Evolutionary conservation across 139 green algal genomes (phyloP), one percentile per base, ranked within the genome.

Genomic region (Coelastrella sp.): DNA sequence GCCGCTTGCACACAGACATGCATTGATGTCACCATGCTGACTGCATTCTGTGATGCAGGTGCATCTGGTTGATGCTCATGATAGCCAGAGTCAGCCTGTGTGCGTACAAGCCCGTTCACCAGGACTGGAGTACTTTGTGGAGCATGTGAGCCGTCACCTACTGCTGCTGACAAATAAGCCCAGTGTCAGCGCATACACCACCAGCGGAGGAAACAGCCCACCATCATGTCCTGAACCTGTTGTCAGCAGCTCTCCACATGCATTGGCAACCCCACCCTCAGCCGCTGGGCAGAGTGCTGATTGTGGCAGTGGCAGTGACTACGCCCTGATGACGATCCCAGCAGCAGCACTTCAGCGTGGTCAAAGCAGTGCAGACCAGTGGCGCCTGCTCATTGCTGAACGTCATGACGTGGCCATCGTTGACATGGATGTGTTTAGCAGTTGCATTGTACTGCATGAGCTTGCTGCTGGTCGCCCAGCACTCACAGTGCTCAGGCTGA

Each of bases 51-150:
- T 80, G 68, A 4, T 63, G 60, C 91, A 96, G 94, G 95, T 97
- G 25, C 92, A 95, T 78, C 11, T 96, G 19, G 82, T 97, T 27
- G 82, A 91, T 25, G 90, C 91, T 0, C 19, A 61, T 35, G 8
- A 76, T 72, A n/a, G 15, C 82, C 80, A 27, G 73, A 74, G 85
- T 0, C 6, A 76, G 91, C 87, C 78, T 25, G 57, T 81, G 4
- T 87, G 78, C 59, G 90, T 98, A 0, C 92, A 96, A 58, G 76
- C 65, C 0, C 91, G 94, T 6, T 12, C 1, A 10, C 82, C 84
- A 5, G 95, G 95, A 0, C 66, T 96, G 27, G 95, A 98, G 74
- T 98, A 98, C 87, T 98, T 97, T 88, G 89, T 98, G n/a, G 94
- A 97, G 89, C 95, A 97, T 75, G 49, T 76, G 12, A 0, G 58